phyloP scores from a whole-genome alignment of 2,329 filamentous ascomycete genomes.

The Talaromyces sp. region DNA sequence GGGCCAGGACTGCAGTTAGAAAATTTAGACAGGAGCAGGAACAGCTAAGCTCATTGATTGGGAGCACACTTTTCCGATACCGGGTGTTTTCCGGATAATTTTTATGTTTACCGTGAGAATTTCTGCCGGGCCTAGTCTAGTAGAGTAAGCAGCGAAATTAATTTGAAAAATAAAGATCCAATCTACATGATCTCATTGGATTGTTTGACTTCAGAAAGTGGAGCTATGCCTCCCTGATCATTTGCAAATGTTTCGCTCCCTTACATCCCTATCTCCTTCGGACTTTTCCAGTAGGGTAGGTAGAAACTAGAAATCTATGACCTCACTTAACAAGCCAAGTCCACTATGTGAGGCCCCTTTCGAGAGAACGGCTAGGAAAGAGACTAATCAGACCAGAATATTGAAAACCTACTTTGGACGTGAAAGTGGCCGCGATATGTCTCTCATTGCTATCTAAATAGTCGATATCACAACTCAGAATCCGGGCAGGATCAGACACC shows the following conservation, averaged over 20 bases:
- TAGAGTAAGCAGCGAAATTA: too few relatives aligned
- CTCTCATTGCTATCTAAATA: background rate
- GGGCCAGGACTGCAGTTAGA: too few relatives aligned
- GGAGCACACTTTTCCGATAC: background rate
- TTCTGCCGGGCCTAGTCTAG: background rate
- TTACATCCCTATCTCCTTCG: too few relatives aligned
- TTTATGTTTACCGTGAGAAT: background rate
- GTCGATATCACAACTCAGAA: background rate
- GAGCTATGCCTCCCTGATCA: too few relatives aligned
- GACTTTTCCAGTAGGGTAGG: too few relatives aligned
- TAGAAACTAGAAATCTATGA: too few relatives aligned
- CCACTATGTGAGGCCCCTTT: background rate
- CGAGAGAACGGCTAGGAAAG: background rate
- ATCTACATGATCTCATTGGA: too few relatives aligned
- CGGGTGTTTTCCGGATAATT: background rate
- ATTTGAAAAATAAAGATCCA: too few relatives aligned
- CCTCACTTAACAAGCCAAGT: background rate
- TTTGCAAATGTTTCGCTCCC: too few relatives aligned
- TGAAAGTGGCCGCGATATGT: background rate
- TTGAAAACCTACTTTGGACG: background rate
- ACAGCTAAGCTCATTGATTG: background rate
- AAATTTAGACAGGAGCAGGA: too few relatives aligned
- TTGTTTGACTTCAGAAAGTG: too few relatives aligned
- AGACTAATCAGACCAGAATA: too few relatives aligned
- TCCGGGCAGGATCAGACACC: background rate